Percentiles rank a stretch among this genome's conserved stretches.
These are phyloP conservation scores for Saccharomycopsis fodiens DNA, from an alignment of 805 yeast species.

Conservation along the genomic window DNA sequence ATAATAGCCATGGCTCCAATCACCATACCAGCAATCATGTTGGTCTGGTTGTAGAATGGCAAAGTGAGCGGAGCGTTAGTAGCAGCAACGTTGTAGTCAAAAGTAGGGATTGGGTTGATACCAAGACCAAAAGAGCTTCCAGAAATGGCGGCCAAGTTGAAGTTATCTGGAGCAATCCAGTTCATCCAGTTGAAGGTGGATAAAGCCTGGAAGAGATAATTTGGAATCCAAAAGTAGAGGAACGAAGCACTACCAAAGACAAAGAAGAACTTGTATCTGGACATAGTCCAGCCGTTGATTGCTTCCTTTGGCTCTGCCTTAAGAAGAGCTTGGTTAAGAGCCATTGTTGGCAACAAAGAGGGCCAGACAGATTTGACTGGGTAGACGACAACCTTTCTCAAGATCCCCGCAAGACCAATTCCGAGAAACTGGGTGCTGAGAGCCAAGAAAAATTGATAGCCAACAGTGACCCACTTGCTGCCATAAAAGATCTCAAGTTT, in stretches of 20 bases:
- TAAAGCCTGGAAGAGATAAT: conserved; percentile 35
- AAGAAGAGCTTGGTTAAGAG: conserved; percentile 41
- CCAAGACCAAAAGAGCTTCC: conserved; percentile 43
- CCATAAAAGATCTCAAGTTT: conserved; percentile 26
- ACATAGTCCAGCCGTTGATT: conserved; percentile 29
- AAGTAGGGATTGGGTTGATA: conserved; percentile 43
- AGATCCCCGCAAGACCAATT: conserved; percentile 57
- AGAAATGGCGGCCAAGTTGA: conserved; percentile 40
- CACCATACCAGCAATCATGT: conserved; percentile 29
- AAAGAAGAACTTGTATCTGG: conserved; percentile 31
- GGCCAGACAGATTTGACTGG: conserved; percentile 51
- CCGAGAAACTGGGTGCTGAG: conserved; percentile 57
- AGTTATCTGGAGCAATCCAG: conserved; percentile 48
- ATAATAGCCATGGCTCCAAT: conserved; percentile 29
- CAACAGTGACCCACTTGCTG: conserved; percentile 31
- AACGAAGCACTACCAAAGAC: conserved; percentile 29
- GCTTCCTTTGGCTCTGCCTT: conserved; percentile 29
- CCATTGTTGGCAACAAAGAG: conserved; percentile 38
- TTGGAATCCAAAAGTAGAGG: conserved; percentile 39
- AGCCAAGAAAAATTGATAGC: conserved; percentile 46
- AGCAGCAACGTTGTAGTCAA: conserved; percentile 43
- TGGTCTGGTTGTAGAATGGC: conserved; percentile 36
- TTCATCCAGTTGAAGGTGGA: conserved; percentile 47
- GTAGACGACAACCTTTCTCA: conserved; percentile 50
- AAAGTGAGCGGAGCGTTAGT: conserved; percentile 31